Evolutionary conservation across 192 early-diverging fungal species (phyloP).

Genomic region (Backusella macrospora): DNA sequence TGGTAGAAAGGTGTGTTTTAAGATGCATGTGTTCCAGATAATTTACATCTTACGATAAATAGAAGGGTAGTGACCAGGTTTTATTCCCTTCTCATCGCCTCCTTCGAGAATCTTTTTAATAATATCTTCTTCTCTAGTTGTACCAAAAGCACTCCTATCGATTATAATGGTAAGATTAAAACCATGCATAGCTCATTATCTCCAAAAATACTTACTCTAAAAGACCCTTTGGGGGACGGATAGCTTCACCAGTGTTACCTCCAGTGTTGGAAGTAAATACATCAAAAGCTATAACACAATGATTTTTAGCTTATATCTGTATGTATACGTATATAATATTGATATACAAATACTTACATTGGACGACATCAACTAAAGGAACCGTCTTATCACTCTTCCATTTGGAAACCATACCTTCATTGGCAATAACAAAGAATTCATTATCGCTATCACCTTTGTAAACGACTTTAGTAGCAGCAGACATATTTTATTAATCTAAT

Average conservation of each 20-base stretch:
- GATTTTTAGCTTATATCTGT: background rate
- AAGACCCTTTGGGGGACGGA: constrained; percentile 37
- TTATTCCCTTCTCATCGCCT: constrained; percentile 32
- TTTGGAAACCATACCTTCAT: constrained; percentile 26
- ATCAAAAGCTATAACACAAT: constrained; percentile 34
- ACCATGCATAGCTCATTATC: background rate
- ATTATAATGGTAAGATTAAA: background rate
- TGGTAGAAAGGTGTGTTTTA: background rate
- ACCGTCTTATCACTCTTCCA: constrained; percentile 41
- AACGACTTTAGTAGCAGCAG: constrained; percentile 14
- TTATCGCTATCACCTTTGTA: constrained; percentile 33
- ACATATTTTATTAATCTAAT: background rate
- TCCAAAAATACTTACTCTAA: constrained; percentile 11
- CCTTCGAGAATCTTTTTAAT: constrained; percentile 37
- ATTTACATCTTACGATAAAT: too few relatives aligned
- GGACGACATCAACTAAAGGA: constrained; percentile 42
- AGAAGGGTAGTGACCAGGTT: too few relatives aligned
- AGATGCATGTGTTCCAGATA: too few relatives aligned
- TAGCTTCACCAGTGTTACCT: constrained; percentile 34
- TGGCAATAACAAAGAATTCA: constrained; percentile 43
- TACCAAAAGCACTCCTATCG: constrained; percentile 31
- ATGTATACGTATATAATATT: background rate
- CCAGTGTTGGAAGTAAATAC: constrained; percentile 33
- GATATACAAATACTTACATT: constrained; percentile 23
- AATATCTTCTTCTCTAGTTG: constrained; percentile 33